These are phyloP conservation scores for Kappamyces sp. DNA, from an alignment of 192 early-diverging fungal genomes.

Conservation along the genomic window DNA sequence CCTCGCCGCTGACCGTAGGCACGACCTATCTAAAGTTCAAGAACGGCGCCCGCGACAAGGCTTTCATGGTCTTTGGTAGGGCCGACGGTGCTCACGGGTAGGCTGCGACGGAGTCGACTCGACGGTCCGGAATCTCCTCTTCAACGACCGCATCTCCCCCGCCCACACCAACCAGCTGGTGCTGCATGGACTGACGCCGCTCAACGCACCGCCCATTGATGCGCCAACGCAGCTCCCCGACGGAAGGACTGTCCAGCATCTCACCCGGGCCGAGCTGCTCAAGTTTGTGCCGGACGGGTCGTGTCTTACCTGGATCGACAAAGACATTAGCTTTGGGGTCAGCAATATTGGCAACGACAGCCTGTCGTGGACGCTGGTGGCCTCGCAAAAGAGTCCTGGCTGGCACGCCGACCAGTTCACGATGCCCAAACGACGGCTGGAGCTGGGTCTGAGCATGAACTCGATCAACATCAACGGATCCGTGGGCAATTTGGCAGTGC, in stretches of 20 bases:
- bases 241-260: constrained; percentile 25
- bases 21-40: constrained; percentile 32
- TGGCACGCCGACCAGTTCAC: constrained; percentile 24
- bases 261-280: constrained; percentile 25
- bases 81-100: background rate
- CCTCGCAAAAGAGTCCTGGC: constrained; percentile 33
- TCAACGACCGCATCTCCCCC: constrained; percentile 14
- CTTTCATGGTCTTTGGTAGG: constrained; percentile 34
- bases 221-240: constrained; percentile 22
- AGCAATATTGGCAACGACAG: constrained; percentile 47
- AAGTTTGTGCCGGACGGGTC: constrained; percentile 35
- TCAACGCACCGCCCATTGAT: constrained; percentile 28
- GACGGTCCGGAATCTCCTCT: constrained; percentile 36
- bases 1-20: constrained; percentile 18
- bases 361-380: constrained; percentile 44
- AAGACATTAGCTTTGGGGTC: constrained; percentile 37
- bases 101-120: constrained; percentile 45
- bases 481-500: background rate
- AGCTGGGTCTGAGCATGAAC: background rate
- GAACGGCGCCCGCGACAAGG: constrained; percentile 32
- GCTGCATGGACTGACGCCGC: constrained; percentile 35
- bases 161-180: constrained; percentile 34
- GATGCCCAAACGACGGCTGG: constrained; percentile 13
- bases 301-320: constrained; percentile 27
- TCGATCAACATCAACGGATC: background rate